Conservation (phyloP, 345 rosid genomes). For the Nasturtium officinale region DNA sequence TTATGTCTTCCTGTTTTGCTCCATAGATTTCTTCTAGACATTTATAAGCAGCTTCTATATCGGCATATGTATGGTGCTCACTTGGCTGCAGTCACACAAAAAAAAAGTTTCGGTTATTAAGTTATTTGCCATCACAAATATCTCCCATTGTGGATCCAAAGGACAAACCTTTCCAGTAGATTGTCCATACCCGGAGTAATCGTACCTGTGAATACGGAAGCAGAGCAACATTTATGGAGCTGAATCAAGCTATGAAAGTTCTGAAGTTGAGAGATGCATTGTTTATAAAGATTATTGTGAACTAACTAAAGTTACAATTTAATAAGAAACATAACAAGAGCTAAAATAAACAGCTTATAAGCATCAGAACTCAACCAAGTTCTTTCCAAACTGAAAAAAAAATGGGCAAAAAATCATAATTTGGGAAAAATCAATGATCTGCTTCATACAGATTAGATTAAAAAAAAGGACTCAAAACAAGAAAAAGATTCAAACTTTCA, state of each 20-base stretch:
- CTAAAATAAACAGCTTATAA: background rate
- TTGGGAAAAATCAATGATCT: background rate
- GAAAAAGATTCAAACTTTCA: background rate
- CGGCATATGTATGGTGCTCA: conserved; percentile 95
- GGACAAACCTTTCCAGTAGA: conserved; percentile 92
- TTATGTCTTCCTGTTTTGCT: conserved; percentile 81
- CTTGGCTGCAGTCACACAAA: conserved; percentile 72
- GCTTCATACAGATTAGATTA: background rate
- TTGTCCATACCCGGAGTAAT: conserved; percentile 95
- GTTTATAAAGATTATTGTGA: background rate
- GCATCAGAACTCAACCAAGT: conserved; percentile 20
- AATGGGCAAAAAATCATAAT: background rate
- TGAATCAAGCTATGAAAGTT: conserved; percentile 21
- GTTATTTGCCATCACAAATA: conserved; percentile 1
- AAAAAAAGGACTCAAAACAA: background rate
- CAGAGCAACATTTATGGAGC: conserved; percentile 22
- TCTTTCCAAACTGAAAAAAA: background rate
- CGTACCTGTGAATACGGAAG: conserved; percentile 60
- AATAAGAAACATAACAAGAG: background rate
- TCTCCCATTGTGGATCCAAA: background rate
- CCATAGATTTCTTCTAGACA: conserved; percentile 95
- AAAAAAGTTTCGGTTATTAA: conserved; percentile 25
- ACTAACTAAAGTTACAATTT: background rate
- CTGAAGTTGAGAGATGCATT: conserved; percentile 4
- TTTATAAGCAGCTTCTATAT: conserved; percentile 92